A percentile compares a stretch with the other conserved stretches of the same genome.
phyloP scores from a whole-genome alignment of 2,329 filamentous ascomycete genomes.

The Acarospora socialis region DNA sequence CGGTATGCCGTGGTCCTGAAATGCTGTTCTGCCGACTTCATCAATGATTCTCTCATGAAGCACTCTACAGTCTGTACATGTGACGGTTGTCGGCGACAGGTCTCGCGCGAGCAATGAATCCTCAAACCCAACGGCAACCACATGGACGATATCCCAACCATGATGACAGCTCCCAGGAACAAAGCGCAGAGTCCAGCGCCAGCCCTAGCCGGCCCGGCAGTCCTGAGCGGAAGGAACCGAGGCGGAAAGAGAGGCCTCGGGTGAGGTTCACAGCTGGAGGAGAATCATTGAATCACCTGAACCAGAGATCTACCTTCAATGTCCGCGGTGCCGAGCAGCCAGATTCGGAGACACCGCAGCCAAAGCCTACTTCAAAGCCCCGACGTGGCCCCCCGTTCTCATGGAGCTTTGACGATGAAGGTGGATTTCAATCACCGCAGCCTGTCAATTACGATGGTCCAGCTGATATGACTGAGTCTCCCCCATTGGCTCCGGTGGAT shows the following conservation, averaged over 20 bases:
- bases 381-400: constrained; percentile 2
- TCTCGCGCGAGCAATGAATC: no score
- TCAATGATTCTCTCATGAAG: no score
- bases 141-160: no score
- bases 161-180: constrained; percentile 4
- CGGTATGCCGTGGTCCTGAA: no score
- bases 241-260: constrained; percentile 9
- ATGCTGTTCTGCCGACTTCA: no score
- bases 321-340: constrained; percentile 8
- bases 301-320: constrained; percentile 10
- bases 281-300: constrained; percentile 10
- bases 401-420: not conserved
- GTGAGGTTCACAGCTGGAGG: constrained; percentile 12
- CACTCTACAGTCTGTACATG: no score
- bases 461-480: constrained; percentile 3
- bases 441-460: not conserved
- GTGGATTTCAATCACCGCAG: constrained; percentile 2
- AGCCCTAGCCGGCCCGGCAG: constrained; percentile 5
- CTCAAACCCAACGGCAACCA: no score
- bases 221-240: not conserved
- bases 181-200: constrained; percentile 9
- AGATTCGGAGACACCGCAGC: not conserved
- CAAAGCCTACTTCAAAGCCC: constrained; percentile 5
- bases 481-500: constrained; percentile 2
- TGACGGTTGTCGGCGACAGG: no score